Evolutionary conservation across 2,329 filamentous ascomycete species (phyloP).

Genomic region (Botrytis pseudocinerea): DNA sequence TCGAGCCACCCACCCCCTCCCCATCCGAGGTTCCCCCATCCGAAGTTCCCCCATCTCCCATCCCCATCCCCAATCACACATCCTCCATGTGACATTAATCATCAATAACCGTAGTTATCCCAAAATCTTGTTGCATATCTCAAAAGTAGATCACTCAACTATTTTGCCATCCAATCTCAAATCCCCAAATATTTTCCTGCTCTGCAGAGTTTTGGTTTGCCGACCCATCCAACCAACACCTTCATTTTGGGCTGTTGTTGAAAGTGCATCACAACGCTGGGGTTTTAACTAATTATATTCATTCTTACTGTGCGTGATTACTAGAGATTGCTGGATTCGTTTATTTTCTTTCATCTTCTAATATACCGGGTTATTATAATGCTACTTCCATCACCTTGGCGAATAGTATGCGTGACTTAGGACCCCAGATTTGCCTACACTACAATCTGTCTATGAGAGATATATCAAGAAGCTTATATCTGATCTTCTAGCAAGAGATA

Average conservation of each 20-base stretch:
- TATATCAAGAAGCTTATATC: neutral
- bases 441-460: accelerated
- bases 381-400: neutral
- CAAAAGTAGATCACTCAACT: neutral
- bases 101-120: neutral
- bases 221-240: accelerated
- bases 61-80: neutral
- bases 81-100: neutral
- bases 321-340: accelerated
- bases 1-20: neutral
- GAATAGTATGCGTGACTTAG: neutral
- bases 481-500: neutral
- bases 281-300: accelerated
- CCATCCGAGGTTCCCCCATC: no score
- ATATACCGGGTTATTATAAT: accelerated
- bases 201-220: neutral
- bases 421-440: accelerated
- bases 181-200: no score
- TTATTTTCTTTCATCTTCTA: neutral
- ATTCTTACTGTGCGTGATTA: accelerated
- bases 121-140: neutral
- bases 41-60: neutral
- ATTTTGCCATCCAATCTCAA: neutral
- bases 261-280: neutral
- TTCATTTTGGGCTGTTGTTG: neutral